Evolutionary conservation across 805 yeast genomes (phyloP).

Genomic region (Candida golubevii): DNA sequence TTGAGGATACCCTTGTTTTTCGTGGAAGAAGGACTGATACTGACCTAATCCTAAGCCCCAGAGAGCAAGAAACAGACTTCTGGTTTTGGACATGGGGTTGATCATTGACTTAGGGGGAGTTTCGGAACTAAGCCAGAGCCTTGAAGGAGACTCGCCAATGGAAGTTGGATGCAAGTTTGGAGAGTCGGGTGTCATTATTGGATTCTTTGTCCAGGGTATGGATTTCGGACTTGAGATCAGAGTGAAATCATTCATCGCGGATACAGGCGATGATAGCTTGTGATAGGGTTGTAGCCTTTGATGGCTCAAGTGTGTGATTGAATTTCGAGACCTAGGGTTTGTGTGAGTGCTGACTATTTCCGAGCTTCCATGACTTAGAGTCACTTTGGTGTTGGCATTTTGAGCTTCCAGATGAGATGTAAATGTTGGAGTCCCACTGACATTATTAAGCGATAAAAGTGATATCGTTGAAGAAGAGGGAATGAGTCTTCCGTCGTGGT

Average conservation of each 20-base stretch:
- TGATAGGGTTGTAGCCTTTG: conserved; percentile 37
- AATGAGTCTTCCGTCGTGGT: conserved; percentile 35
- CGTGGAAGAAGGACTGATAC: not conserved
- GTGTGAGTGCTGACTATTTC: conserved; percentile 18
- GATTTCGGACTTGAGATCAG: conserved; percentile 21
- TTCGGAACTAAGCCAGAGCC: conserved; percentile 49
- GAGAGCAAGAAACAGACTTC: conserved; percentile 10
- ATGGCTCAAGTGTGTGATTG: conserved; percentile 23
- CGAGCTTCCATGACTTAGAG: conserved; percentile 3
- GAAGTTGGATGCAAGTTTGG: conserved; percentile 51
- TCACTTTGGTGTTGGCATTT: conserved; percentile 1
- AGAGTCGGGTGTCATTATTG: conserved; percentile 40
- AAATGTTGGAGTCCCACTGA: not conserved
- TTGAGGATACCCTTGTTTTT: conserved; percentile 1
- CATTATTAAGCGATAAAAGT: conserved; percentile 31
- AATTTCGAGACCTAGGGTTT: conserved; percentile 16
- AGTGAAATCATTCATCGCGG: conserved; percentile 13
- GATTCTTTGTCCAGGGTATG: conserved; percentile 25
- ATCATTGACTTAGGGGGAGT: conserved; percentile 45
- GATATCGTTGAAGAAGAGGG: conserved; percentile 43
- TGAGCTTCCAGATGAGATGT: conserved; percentile 1
- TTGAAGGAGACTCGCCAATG: conserved; percentile 51
- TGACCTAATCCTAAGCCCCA: conserved; percentile 2
- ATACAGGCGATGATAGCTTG: conserved; percentile 22
- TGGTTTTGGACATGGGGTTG: conserved; percentile 20